Conservation (phyloP, 306 rosid genomes). For the Citrullus mucosospermus region DNA sequence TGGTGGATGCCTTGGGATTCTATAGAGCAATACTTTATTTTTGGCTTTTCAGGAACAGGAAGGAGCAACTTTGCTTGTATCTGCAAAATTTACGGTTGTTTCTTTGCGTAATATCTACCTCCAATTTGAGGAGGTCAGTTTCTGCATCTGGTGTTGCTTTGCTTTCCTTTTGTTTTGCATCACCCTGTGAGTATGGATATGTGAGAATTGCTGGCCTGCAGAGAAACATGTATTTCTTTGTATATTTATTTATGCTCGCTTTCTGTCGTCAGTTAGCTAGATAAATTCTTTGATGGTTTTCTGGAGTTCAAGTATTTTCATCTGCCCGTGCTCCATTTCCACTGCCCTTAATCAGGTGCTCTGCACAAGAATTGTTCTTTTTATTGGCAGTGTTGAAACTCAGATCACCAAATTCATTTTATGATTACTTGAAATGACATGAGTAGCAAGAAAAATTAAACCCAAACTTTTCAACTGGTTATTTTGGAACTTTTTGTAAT, state of each 20-base stretch:
- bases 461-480: not conserved
- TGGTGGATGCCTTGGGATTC: not conserved
- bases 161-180: not conserved
- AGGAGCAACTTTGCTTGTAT: slow-evolving; percentile 84
- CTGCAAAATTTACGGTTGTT: slow-evolving; percentile 61
- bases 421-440: not conserved
- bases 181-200: not conserved
- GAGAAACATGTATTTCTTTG: not conserved
- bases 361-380: not conserved
- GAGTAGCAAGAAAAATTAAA: not conserved
- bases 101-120: slow-evolving; percentile 77
- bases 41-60: slow-evolving; percentile 60
- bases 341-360: not conserved
- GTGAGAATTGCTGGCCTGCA: not conserved
- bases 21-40: not conserved
- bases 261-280: not conserved
- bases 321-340: not conserved
- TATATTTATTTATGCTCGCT: not conserved
- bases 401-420: not conserved
- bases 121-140: slow-evolving; percentile 72
- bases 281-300: not conserved
- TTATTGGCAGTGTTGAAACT: not conserved
- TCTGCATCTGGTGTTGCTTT: not conserved
- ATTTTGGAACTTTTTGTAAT: not conserved
- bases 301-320: not conserved